A percentile compares a stretch with the other conserved stretches of the same genome.
Conservation (phyloP, 768 basidiomycete genomes). For the Trametes cingulata region DNA sequence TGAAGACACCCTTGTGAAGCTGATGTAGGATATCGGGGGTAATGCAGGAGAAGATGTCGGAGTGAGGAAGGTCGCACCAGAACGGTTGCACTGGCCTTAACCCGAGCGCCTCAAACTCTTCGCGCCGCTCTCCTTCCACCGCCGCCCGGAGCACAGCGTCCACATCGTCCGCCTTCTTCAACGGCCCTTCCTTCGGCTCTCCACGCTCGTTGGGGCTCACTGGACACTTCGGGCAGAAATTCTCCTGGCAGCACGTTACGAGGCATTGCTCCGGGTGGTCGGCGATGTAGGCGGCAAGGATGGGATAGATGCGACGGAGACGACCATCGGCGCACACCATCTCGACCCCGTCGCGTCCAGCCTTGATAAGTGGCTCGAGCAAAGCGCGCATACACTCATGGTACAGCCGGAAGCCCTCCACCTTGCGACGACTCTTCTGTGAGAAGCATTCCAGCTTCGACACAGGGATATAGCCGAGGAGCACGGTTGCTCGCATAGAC, state of each 20-base stretch:
- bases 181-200: background rate
- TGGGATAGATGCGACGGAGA: slow-evolving; percentile 22
- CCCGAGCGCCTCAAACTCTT: slow-evolving; percentile 13
- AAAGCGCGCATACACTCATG: slow-evolving; percentile 26
- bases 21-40: slow-evolving; percentile 50
- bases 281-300: too few relatives aligned
- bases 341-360: slow-evolving; percentile 26
- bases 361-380: slow-evolving; percentile 22
- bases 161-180: slow-evolving; percentile 9
- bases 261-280: too few relatives aligned
- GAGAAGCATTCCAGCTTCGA: slow-evolving; percentile 32
- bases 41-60: slow-evolving; percentile 41
- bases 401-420: slow-evolving; percentile 27
- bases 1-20: slow-evolving; percentile 49
- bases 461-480: slow-evolving; percentile 35
- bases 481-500: slow-evolving; percentile 19
- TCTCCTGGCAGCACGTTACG: slow-evolving; percentile 19
- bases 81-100: slow-evolving; percentile 36
- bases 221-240: slow-evolving; percentile 27
- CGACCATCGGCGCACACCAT: slow-evolving; percentile 28
- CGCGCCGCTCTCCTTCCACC: background rate
- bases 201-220: slow-evolving; percentile 13
- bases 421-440: slow-evolving; percentile 2
- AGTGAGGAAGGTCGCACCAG: slow-evolving; percentile 42
- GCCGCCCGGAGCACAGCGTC: background rate